Evolutionary conservation across 1,139 yeast genomes (phyloP).

Genomic region (Arxiozyma bovina): DNA sequence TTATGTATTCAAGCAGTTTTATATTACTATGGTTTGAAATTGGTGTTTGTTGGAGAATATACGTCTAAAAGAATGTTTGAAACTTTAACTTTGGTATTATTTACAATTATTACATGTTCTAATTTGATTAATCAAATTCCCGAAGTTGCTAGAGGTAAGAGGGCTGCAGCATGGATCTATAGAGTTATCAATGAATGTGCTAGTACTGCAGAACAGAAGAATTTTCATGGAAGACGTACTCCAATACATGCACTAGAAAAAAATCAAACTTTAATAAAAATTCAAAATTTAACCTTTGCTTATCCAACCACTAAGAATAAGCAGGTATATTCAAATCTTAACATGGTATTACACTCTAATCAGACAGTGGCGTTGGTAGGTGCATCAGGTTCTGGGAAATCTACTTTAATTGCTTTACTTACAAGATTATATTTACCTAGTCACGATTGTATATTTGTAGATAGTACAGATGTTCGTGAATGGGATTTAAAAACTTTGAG

Average conservation of each 20-base stretch:
- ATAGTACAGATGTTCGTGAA: conserved; percentile 38
- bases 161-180: conserved; percentile 53
- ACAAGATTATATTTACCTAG: conserved; percentile 41
- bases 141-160: conserved; percentile 64
- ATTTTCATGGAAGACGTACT: conserved; percentile 16
- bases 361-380: conserved; percentile 61
- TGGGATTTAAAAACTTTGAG: conserved; percentile 46
- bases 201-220: conserved; percentile 4
- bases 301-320: conserved; percentile 35
- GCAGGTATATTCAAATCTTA: conserved; percentile 34
- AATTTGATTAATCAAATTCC: conserved; percentile 58
- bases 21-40: conserved; percentile 64
- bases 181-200: conserved; percentile 34
- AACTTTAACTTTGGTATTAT: conserved; percentile 62
- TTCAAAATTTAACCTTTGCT: conserved; percentile 41
- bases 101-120: conserved; percentile 61
- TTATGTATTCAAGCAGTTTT: conserved; percentile 60
- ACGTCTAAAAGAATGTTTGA: conserved; percentile 49
- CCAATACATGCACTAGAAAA: conserved; percentile 10
- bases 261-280: conserved; percentile 31
- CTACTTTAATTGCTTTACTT: conserved; percentile 51
- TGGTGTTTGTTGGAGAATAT: conserved; percentile 53
- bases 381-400: conserved; percentile 74
- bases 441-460: conserved; percentile 35
- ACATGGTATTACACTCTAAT: conserved; percentile 37